Evolutionary conservation across 768 basidiomycete species (phyloP), one percentile per base, ranked within the genome.

Genomic region (Tulasnella sp.): DNA sequence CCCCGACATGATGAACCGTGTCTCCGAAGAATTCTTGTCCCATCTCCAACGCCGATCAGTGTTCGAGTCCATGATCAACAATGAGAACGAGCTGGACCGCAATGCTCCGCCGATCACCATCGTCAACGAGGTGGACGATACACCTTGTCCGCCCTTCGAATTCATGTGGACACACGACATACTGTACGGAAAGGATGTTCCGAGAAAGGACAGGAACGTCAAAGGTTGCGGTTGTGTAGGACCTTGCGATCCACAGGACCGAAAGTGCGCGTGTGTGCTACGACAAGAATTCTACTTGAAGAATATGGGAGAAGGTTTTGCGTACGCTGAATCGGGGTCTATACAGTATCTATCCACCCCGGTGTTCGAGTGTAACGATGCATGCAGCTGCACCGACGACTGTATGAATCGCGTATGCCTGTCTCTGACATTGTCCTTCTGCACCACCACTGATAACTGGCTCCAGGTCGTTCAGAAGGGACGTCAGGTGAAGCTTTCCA

Each of bases 151-250:
- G 0, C 77, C 77, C 23, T 89, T 85, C 79, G 90, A 94, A 63
- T 96, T 92, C 63, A 73, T 82, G 59, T 94, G 94, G 66, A 81
- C 85, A 9, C 92, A 94, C 67, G 70, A 78, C 51, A 80, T 91
- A 73, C 84, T 85, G 75, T 80, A 82, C 59, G 79, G 77, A 1
- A 74, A 80, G 11, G 79, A 73, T 4, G 83, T 92, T 2, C 80
- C 82, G 0, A 75, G 74, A 9, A 80, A 85, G 61, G 64, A 77
- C 17, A 68, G 70, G 32, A 72, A 72, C 23, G 68, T 90, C 42
- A 64, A 74, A 25, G 79, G 88, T 2, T 96, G 91, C 62, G 76
- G 73, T 54, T 96, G 91, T 65, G 68, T 77, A 14, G 89, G 88
- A 0, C 71, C 68, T 19, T 96, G 91, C 63, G 77, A 84, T 66